Evolutionary conservation across 176 grass and related monocot genomes (phyloP), one percentile per base, ranked within the genome.

Genomic region (Cocos nucifera): DNA sequence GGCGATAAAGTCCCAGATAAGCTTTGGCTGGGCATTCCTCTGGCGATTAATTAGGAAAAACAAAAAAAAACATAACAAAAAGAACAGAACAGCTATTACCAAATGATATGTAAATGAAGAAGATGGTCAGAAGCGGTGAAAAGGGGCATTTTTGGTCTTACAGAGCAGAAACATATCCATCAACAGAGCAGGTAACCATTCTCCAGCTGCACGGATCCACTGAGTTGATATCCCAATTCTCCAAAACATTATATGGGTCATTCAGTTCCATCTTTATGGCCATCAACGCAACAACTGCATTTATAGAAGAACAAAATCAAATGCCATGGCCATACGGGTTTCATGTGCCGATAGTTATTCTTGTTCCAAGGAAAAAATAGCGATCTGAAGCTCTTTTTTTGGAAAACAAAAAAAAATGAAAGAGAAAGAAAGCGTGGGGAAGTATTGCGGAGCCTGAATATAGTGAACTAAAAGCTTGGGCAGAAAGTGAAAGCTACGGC

Each of bases 171-270:
- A 95, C 65, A 17, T 67, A 77, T 64, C 90, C 86, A 3, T 53
- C 54, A 10, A 57, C 18, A 53, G 78, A 55, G 71, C 86, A 95
- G 53, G 61, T 77, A 51, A 95, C 77, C 80, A 86, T 74, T 19
- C 49, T 71, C 83, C 90, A 95, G 65, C 22, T 50, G 70, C 90
- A 95, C 15, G 86, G 86, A 22, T 84, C 69, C 26, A 77, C 86
- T 18, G 77, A 83, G 56, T 27, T 70, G 67, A 62, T 54, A 62
- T 78, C 71, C 90, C 90, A 95, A 79, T 74, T 82, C 24, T 61
- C 30, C 52, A 95, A 75, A 53, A 84, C 64, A 17, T 74, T 67
- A n/a, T 69, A 57, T 17, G 83, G 80, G 39, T 95, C 86, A 2
- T 29, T 21, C 14, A 95, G 64, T 66, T 77, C 71, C 69, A 70